phyloP scores from a whole-genome alignment of 768 basidiomycete genomes.

The Boletellus ananas region DNA sequence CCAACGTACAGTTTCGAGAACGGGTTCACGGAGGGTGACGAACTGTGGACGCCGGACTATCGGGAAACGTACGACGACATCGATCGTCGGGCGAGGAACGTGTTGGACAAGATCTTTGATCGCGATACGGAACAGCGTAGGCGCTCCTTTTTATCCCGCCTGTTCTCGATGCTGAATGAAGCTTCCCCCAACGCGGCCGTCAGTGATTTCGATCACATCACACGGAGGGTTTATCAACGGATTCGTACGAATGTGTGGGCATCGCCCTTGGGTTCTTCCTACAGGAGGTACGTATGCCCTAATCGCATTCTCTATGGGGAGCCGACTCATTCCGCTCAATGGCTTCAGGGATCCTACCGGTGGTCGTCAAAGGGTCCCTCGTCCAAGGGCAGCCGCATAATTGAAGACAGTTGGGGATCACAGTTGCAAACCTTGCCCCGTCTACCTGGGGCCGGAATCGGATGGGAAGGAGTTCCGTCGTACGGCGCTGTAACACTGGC shows the following conservation, averaged over 20 bases:
- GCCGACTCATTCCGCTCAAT: background rate
- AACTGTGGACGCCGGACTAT: conserved; percentile 44
- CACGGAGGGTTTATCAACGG: conserved; percentile 63
- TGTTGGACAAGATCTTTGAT: conserved; percentile 55
- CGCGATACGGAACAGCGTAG: conserved; percentile 42
- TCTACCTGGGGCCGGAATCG: too few relatives aligned
- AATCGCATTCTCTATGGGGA: too few relatives aligned
- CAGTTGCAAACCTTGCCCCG: too few relatives aligned
- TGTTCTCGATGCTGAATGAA: background rate
- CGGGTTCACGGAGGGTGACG: conserved; percentile 58
- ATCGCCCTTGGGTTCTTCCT: conserved; percentile 43
- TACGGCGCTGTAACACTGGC: too few relatives aligned
- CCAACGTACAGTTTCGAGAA: conserved; percentile 52
- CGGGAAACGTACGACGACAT: conserved; percentile 29
- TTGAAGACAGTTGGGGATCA: background rate
- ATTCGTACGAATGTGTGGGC: conserved; percentile 46
- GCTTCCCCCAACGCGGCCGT: too few relatives aligned
- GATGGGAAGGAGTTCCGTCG: too few relatives aligned
- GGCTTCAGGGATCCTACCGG: conserved; percentile 22
- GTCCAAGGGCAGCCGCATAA: background rate
- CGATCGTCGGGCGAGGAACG: conserved; percentile 43
- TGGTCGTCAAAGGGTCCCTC: conserved; percentile 20
- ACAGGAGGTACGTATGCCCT: conserved; percentile 57
- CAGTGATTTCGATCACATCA: conserved; percentile 64
- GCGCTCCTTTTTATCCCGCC: background rate